Conservation (phyloP, 2,329 filamentous ascomycete genomes). For the Pseudogymnoascus sp. region DNA sequence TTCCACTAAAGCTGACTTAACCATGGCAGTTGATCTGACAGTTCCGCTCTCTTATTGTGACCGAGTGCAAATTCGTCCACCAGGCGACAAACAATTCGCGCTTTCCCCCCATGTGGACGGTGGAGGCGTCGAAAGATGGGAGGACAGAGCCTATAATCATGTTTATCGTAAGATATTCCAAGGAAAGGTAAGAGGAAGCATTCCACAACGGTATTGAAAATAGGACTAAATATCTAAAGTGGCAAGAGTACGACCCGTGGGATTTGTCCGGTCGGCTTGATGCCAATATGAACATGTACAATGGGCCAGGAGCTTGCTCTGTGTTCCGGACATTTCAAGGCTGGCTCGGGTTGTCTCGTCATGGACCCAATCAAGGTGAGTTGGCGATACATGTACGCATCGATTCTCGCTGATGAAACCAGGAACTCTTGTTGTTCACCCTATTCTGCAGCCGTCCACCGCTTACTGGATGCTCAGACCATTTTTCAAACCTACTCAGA, state of each 20-base stretch:
- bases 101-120: slow-evolving; percentile 65
- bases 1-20: slow-evolving; percentile 27
- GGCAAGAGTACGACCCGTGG: slow-evolving; percentile 40
- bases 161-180: slow-evolving; percentile 67
- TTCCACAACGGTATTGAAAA: slow-evolving; percentile 48
- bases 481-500: slow-evolving; percentile 58
- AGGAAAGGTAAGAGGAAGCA: slow-evolving; percentile 67
- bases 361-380: slow-evolving; percentile 59
- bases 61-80: slow-evolving; percentile 58
- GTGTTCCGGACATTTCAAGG: slow-evolving; percentile 70
- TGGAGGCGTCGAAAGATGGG: slow-evolving; percentile 67
- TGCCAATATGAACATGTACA: slow-evolving; percentile 66
- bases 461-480: slow-evolving; percentile 73
- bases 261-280: slow-evolving; percentile 61
- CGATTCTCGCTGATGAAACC: no score
- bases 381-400: no score
- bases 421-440: slow-evolving; percentile 66
- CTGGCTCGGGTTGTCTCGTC: slow-evolving; percentile 70
- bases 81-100: slow-evolving; percentile 60
- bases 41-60: slow-evolving; percentile 63
- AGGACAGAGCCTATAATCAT: slow-evolving; percentile 56
- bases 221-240: slow-evolving; percentile 41
- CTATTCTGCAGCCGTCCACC: slow-evolving; percentile 63
- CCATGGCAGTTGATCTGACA: slow-evolving; percentile 46
- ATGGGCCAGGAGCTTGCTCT: slow-evolving; percentile 70